These are phyloP conservation scores for Lactifluus hygrophoroides DNA, from an alignment of 768 basidiomycete genomes.

Conservation along the genomic window DNA sequence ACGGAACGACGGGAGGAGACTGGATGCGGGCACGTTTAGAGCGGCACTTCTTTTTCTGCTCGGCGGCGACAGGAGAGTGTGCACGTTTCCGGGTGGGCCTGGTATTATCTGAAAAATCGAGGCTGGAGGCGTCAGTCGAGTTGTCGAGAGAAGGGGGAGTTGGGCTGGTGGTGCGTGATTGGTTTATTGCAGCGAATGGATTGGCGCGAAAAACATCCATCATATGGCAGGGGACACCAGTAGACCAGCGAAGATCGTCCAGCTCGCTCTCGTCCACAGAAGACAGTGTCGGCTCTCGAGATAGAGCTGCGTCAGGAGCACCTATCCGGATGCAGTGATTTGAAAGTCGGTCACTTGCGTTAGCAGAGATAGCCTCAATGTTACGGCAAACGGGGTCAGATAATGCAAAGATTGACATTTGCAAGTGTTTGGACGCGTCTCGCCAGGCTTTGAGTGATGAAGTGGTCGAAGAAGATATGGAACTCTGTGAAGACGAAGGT, in stretches of 20 bases:
- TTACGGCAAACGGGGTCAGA: neutral
- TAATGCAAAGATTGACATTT: slow-evolving; percentile 2
- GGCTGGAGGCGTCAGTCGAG: neutral
- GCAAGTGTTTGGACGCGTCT: neutral
- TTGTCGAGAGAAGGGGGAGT: neutral
- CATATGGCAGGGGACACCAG: slow-evolving; percentile 17
- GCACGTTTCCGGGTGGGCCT: slow-evolving; percentile 1
- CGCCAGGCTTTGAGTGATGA: slow-evolving; percentile 8
- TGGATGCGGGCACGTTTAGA: slow-evolving; percentile 15
- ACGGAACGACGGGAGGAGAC: slow-evolving; percentile 7
- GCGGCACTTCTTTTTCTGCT: slow-evolving; percentile 11
- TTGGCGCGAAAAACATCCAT: slow-evolving; percentile 20
- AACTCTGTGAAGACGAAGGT: slow-evolving; percentile 3
- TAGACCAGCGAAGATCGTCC: slow-evolving; percentile 10
- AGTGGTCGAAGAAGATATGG: slow-evolving; percentile 4
- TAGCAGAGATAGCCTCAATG: neutral
- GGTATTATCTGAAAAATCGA: neutral
- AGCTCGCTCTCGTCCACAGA: neutral
- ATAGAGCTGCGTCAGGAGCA: neutral
- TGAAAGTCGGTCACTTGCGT: neutral
- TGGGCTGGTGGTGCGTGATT: neutral
- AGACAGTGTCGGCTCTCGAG: neutral
- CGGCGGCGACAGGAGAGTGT: slow-evolving; percentile 4
- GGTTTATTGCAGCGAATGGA: slow-evolving; percentile 3
- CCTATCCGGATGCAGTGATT: neutral